Percentiles rank a stretch among this genome's conserved stretches.
Conservation (phyloP, 2,329 filamentous ascomycete species). For the Dactylonectria macrodidyma region DNA sequence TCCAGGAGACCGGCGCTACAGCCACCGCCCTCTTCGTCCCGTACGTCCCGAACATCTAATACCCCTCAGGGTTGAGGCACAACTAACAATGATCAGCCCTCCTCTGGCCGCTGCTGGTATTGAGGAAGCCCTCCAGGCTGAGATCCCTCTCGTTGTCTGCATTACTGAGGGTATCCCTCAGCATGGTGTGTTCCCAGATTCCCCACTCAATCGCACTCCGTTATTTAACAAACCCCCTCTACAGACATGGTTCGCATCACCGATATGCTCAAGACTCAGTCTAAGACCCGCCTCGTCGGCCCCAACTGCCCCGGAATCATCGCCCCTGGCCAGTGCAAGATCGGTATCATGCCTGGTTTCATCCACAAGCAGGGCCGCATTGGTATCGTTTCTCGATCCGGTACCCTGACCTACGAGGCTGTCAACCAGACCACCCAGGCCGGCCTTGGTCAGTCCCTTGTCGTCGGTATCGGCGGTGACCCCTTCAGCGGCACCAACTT, state of each 20-base stretch:
- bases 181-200: conserved; percentile 76
- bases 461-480: conserved; percentile 98
- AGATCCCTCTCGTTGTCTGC: conserved; percentile 95
- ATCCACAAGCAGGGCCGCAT: conserved; percentile 99
- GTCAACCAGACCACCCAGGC: conserved; percentile 99
- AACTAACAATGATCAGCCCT: conserved; percentile 69
- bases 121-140: conserved; percentile 93
- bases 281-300: conserved; percentile 95
- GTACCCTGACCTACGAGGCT: conserved; percentile 98
- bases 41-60: conserved; percentile 63
- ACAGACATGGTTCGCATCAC: conserved; percentile 99
- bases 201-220: conserved; percentile 14
- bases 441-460: conserved; percentile 96
- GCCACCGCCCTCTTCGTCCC: conserved; percentile 98
- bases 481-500: conserved; percentile 99
- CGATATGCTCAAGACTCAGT: conserved; percentile 96
- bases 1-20: conserved; percentile 90
- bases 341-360: conserved; percentile 99
- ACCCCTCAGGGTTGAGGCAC: conserved; percentile 20
- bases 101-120: conserved; percentile 94
- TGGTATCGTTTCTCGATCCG: conserved; percentile 97
- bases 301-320: conserved; percentile 99
- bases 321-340: conserved; percentile 96
- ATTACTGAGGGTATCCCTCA: conserved; percentile 99
- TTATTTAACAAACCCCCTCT: conserved; percentile 36